Percentiles rank a stretch among this genome's conserved stretches.
Conservation (phyloP, 1,284 basidiomycete species). For the Irpex rosettiformis region DNA sequence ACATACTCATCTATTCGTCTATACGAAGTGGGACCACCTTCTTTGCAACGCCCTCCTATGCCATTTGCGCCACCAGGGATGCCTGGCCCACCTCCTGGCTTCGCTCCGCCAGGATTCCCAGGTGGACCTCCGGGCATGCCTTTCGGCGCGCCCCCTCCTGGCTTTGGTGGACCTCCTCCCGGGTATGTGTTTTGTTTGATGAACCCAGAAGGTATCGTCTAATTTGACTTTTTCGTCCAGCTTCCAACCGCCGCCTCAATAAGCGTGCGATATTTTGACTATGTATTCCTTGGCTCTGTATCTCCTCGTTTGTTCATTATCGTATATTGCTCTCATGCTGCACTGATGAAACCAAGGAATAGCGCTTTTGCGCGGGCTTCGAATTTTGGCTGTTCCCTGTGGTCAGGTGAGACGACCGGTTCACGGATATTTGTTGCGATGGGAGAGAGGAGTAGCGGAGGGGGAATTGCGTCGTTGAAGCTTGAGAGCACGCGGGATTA, state of each 20-base stretch:
- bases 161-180: slow-evolving; percentile 79
- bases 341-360: slow-evolving; percentile 5
- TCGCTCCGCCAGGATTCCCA: slow-evolving; percentile 80
- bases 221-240: slow-evolving; percentile 27
- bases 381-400: background rate
- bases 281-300: slow-evolving; percentile 21
- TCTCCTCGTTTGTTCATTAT: slow-evolving; percentile 21
- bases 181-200: slow-evolving; percentile 53
- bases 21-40: slow-evolving; percentile 57
- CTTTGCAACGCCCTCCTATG: slow-evolving; percentile 80
- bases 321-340: slow-evolving; percentile 1
- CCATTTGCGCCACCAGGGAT: slow-evolving; percentile 84
- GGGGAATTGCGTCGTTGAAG: background rate
- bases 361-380: slow-evolving; percentile 1
- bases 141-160: slow-evolving; percentile 63
- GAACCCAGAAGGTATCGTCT: slow-evolving; percentile 2
- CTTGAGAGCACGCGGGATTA: slow-evolving; percentile 2
- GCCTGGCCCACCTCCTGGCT: slow-evolving; percentile 74
- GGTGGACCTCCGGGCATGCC: slow-evolving; percentile 42
- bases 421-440: background rate
- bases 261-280: no score
- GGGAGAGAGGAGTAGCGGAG: background rate
- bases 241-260: slow-evolving; percentile 57
- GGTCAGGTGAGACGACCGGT: slow-evolving; percentile 3
- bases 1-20: background rate